A percentile compares a stretch with the other conserved stretches of the same genome.
Evolutionary conservation across 768 basidiomycete species (phyloP).

Genomic region (Lentinula raphanica): DNA sequence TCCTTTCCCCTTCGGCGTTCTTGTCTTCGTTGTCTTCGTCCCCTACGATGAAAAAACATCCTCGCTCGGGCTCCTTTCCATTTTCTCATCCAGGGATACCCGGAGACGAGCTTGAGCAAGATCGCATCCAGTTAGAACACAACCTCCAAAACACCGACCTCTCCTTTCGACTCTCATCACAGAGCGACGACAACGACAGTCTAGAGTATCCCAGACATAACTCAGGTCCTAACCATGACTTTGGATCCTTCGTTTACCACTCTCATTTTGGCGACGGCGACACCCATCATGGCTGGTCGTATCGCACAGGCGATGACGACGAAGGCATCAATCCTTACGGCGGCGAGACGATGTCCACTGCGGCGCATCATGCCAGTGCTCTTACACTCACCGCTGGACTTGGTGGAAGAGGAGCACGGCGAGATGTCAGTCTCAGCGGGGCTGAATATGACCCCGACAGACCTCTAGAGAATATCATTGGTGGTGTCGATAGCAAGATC

Average conservation of each 20-base stretch:
- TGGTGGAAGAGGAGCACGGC: constrained; percentile 40
- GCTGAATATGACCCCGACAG: constrained; percentile 86
- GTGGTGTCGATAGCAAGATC: constrained; percentile 47
- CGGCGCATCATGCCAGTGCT: constrained; percentile 85
- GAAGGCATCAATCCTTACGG: constrained; percentile 65
- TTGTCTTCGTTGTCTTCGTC: neutral
- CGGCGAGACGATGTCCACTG: constrained; percentile 72
- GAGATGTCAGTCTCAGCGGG: constrained; percentile 42
- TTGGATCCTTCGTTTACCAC: constrained; percentile 55
- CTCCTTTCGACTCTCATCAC: constrained; percentile 65
- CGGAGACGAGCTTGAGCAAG: constrained; percentile 70
- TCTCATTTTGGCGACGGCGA: constrained; percentile 55
- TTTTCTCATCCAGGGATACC: neutral
- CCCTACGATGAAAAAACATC: neutral
- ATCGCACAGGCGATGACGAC: constrained; percentile 52
- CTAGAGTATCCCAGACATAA: constrained; percentile 73
- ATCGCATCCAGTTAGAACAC: constrained; percentile 74
- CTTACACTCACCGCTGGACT: constrained; percentile 84
- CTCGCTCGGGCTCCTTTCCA: neutral
- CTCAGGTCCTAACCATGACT: constrained; percentile 53
- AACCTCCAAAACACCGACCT: constrained; percentile 71
- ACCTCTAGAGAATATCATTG: constrained; percentile 68
- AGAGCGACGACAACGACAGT: constrained; percentile 37
- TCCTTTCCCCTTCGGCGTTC: neutral
- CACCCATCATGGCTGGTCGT: constrained; percentile 52